Evolutionary conservation across 164 flowering plant species (phyloP), one percentile per base, ranked within the genome.

Genomic region (Vitis rupestris): DNA sequence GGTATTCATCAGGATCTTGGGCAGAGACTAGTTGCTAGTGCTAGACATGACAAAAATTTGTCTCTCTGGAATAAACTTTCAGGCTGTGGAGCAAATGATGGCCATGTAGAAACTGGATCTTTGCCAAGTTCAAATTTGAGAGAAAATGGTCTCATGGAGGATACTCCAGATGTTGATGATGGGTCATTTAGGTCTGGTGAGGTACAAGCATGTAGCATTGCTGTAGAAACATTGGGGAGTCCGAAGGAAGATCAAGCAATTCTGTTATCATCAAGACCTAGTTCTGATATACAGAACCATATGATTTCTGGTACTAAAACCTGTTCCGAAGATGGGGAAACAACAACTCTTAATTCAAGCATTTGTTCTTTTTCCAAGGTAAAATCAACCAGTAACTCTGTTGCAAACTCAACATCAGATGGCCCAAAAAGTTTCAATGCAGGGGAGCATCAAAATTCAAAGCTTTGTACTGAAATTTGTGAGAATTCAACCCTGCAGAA

Each of bases 1-100:
- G 67, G 69, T 71, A 72, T 76, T 72, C 80, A 80, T 37, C 61
- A 72, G 47, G 82, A 82, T 57, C 74, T 78, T 37, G 75, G 63
- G 50, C 60, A 37, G 44, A 37, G 31, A 15, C 57, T 72, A 52
- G 74, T 54, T 52, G 80, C 72, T 67, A 50, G 55, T 73, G 64
- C 53, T 53, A 74, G 64, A 60, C 65, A 70, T n/a, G 54, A 49
- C 50, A 75, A 73, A 59, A 31, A 48, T 57, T 70, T 81, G 9
- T 60, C 57, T 19, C 17, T 61, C 29, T 55, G 30, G 62, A 66
- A 61, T 60, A 44, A 37, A 37, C 44, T 37, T 37, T 37, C 44
- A 37, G 44, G 44, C 44, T 37, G 44, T 37, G 44, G 5, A 37
- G 44, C 49, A 49, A 70, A 61, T 65, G 50, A 70, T 60, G 65